Evolutionary conservation across 257 asterid species (phyloP).

Genomic region (Solanum piurae): DNA sequence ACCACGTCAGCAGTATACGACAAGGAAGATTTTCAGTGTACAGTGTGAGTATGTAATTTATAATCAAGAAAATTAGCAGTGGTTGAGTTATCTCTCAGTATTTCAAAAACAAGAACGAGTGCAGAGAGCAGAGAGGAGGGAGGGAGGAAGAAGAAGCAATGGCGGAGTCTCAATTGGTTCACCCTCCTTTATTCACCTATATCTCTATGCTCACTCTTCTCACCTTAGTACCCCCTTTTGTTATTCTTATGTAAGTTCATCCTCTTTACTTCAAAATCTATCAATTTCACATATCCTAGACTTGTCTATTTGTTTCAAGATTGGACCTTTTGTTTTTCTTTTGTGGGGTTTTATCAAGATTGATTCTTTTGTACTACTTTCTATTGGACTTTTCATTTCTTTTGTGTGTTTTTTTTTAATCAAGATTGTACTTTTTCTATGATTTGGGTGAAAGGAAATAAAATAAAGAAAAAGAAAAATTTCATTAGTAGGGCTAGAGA

Average conservation of each 20-base stretch:
- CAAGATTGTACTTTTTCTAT: background rate
- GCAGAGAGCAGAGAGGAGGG: background rate
- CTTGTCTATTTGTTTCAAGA: background rate
- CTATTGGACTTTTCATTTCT: background rate
- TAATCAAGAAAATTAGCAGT: background rate
- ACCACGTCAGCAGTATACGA: background rate
- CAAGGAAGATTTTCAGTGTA: background rate
- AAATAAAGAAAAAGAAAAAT: background rate
- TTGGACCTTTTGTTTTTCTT: background rate
- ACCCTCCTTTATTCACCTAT: constrained; percentile 69
- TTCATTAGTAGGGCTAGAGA: background rate
- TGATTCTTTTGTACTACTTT: background rate
- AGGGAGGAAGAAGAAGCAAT: constrained; percentile 11
- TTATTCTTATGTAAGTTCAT: constrained; percentile 64
- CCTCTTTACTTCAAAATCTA: background rate
- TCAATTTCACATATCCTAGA: background rate
- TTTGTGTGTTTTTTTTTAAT: background rate
- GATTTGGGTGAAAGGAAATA: background rate
- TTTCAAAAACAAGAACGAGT: background rate
- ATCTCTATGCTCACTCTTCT: constrained; percentile 75
- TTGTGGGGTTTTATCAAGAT: background rate
- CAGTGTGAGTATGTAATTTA: background rate
- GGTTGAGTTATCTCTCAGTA: background rate
- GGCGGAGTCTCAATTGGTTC: constrained; percentile 63
- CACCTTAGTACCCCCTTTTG: constrained; percentile 83